Percentiles rank a stretch among this genome's conserved stretches.
Conservation (phyloP, 495 filamentous ascomycete genomes). For the Xylaria sp. region DNA sequence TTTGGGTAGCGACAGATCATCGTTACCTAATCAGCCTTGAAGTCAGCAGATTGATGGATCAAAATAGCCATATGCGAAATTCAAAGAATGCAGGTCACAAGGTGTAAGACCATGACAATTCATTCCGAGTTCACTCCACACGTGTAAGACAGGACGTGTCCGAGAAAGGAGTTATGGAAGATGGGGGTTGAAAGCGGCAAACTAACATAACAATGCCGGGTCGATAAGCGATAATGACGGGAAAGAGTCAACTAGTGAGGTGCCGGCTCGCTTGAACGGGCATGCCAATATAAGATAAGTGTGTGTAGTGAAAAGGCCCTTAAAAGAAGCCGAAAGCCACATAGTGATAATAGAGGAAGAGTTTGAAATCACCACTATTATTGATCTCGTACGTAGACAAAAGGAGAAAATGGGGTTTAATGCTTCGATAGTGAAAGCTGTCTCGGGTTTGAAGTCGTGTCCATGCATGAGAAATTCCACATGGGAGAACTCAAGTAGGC, state of each 20-base stretch:
- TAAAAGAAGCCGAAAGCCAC: not conserved
- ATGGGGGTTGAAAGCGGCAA: not conserved
- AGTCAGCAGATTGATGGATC: conserved; percentile 34
- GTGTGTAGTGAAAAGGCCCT: not conserved
- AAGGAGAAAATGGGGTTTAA: not conserved
- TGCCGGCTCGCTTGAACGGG: not conserved
- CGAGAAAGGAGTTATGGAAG: conserved; percentile 9
- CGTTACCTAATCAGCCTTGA: conserved; percentile 63
- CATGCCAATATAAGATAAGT: not conserved
- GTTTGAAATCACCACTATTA: not conserved
- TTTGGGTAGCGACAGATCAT: conserved; percentile 95
- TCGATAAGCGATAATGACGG: not conserved
- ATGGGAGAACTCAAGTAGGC: not conserved
- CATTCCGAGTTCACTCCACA: not conserved
- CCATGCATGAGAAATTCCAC: not conserved
- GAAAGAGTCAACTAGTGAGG: not conserved
- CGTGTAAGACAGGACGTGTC: conserved; percentile 11
- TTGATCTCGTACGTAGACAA: not conserved
- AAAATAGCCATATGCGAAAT: not conserved
- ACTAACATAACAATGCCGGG: not conserved
- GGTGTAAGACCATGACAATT: not conserved
- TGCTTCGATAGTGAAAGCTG: not conserved
- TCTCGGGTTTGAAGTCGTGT: not conserved
- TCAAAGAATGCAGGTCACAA: not conserved
- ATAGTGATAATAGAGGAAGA: not conserved